phyloP scores from a whole-genome alignment of 2,329 filamentous ascomycete genomes.

The Thielaviopsis musarum region DNA sequence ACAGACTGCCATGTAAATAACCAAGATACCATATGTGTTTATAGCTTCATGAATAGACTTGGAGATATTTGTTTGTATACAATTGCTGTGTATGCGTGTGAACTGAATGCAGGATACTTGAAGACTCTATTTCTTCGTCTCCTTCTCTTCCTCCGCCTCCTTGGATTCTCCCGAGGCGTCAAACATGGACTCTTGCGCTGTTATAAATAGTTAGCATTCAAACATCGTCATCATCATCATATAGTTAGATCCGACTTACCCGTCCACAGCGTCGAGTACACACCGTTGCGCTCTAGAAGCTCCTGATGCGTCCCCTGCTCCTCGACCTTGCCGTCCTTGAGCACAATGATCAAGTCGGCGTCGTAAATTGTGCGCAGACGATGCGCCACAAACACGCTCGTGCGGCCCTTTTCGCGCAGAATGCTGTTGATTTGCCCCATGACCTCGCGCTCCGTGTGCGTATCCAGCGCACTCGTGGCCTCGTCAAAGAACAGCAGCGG shows the following conservation, averaged over 20 bases:
- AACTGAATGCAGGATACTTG: background rate
- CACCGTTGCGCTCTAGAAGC: conserved; percentile 57
- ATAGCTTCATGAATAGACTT: too few species aligned
- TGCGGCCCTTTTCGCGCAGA: conserved; percentile 69
- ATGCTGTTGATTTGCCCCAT: conserved; percentile 89
- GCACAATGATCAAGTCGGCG: conserved; percentile 79
- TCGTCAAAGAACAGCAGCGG: conserved; percentile 89
- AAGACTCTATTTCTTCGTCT: background rate
- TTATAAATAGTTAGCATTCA: conserved; percentile 12
- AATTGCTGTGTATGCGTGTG: background rate
- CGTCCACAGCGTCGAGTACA: conserved; percentile 86
- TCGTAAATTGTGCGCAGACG: conserved; percentile 86
- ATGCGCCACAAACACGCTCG: conserved; percentile 91
- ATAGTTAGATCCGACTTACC: conserved; percentile 34
- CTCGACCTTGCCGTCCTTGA: conserved; percentile 68
- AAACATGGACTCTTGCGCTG: conserved; percentile 47
- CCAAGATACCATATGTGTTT: too few species aligned
- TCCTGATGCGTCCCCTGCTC: conserved; percentile 80
- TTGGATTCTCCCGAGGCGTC: background rate
- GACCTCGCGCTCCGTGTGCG: conserved; percentile 80
- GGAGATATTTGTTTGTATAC: background rate
- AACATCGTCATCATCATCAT: background rate
- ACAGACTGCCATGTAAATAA: too few species aligned
- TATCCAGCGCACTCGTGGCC: conserved; percentile 82
- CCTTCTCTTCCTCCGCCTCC: background rate